Percentiles rank a stretch among this genome's conserved stretches.
Conservation (phyloP, 148 eudicot species). For the Salicornia ramosissima region DNA sequence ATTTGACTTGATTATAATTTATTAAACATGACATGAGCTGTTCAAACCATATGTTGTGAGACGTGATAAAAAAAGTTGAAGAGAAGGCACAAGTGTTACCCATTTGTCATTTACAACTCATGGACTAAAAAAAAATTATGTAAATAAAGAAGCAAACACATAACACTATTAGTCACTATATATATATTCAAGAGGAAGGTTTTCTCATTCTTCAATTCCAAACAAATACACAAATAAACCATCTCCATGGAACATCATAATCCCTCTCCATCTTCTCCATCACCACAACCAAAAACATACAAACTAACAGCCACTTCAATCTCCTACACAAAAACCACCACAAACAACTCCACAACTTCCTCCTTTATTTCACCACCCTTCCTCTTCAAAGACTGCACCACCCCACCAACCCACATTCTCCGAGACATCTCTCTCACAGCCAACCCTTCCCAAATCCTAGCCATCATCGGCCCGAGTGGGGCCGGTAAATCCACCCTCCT, state of each 20-base stretch:
- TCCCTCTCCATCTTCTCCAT: conserved; percentile 18
- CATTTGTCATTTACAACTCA: too few species aligned
- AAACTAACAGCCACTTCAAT: conserved; percentile 59
- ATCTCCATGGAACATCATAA: conserved; percentile 44
- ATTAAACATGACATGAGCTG: too few species aligned
- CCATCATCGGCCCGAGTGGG: conserved; percentile 86
- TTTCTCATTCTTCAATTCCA: too few species aligned
- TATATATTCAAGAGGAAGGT: too few species aligned
- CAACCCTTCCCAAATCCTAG: conserved; percentile 74
- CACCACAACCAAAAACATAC: conserved; percentile 48
- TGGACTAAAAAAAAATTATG: too few species aligned
- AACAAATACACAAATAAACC: too few species aligned
- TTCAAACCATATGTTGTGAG: too few species aligned
- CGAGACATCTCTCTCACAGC: conserved; percentile 60
- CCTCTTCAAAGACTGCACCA: conserved; percentile 49
- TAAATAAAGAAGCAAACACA: too few species aligned
- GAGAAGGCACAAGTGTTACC: too few species aligned
- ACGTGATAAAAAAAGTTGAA: too few species aligned
- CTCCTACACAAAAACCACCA: conserved; percentile 62
- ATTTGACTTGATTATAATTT: too few species aligned
- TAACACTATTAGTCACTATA: too few species aligned
- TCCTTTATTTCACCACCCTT: conserved; percentile 23
- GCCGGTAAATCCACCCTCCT: conserved; percentile 89
- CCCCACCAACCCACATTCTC: conserved; percentile 62
- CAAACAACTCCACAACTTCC: conserved; percentile 25